Base-by-base conservation (phyloP, 2,329 filamentous ascomycete genomes). In the Penicillium thymicola region DNA sequence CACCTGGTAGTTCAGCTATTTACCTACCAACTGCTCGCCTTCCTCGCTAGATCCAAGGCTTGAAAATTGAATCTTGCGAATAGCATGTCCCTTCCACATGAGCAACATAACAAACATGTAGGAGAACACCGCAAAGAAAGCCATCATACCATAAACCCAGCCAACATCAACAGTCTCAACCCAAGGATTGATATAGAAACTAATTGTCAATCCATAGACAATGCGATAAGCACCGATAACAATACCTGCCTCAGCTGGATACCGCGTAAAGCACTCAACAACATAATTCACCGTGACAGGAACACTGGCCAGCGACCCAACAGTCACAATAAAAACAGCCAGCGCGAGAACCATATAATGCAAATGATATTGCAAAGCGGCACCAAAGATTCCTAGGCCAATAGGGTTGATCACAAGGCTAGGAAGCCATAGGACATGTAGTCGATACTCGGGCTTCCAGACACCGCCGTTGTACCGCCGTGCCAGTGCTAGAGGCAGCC, bases 111-210 rank as follows among this genome's bases (percentile, higher is more conserved):
- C 62, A 34, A 66, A 65, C 18, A 65, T 48, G 44, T 62, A 66
- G 1, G 64, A 65, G 11, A 66, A 61, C 3, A 67, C 50, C 0
- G 64, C 63, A 55, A 77, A 72, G 32, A 78, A 74, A 1, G 74
- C 74, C 67, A 74, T 72, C 65, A 73, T 75, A 0, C 76, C 75
- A 66, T 74, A 76, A 2, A 73, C 70, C 76, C 76, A 78, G 4
- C 70, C 70, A 13, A 74, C 62, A 16, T 66, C 67, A 2, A 77
- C 71, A 8, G 64, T 65, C 5, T 52, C 65, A 10, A 72, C 68
- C 76, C 76, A 78, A 1, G 66, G 65, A 18, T 69, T 64, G 30
- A 77, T 72, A 52, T 75, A 78, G 47, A 78, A 78, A 21, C 69
- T 69, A 16, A 76, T 70, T 0, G 71, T 70, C 18, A 78, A 54